Base-by-base conservation (phyloP, 768 basidiomycete genomes). In the Pleurotus cornucopiae region DNA sequence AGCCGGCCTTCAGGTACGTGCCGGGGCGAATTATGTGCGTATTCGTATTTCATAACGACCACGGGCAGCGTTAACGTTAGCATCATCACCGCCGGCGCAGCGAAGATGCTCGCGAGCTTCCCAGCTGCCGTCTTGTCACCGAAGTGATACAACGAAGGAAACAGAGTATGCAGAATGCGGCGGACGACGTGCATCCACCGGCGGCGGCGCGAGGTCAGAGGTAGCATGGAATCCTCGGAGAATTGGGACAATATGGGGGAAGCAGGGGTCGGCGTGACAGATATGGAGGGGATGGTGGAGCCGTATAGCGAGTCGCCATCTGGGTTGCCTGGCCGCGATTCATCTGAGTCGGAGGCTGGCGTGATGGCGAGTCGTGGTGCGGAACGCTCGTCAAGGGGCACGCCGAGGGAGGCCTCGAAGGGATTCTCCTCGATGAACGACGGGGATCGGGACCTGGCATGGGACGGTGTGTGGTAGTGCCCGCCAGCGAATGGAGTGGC, bases 21-120 rank as follows among this genome's bases (percentile, higher is more conserved):
- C 18, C 45, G 18, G 12, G 54, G 26, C 3, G 73, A 63, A 13
- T 62, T 57, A 14, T 63, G 64, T 23, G 62, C 46, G 18, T 62
- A 60, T 2, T 73, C 63, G 61, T 84, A 84, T 3, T 82, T 79
- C 7, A 77, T 84, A 25, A 90, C 81, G 14, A 95, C 92, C 11
- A 99, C 95, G 3, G 94, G 94, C 7, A 98, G 74, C 0, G 96
- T 98, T 16, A 98, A 60, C 0, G 95, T 98, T 48, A 99, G 73
- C 3, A 78, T 75, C 68, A 97, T 73, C 1, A 99, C 85, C 1
- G 94, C 92, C 1, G 96, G 96, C 0, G 88, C 84, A 2, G 94
- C 92, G 55, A 97, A 79, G 21, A 96, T 61, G 0, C 86, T 82
- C 0, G 89, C 88, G 26, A 91, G 72, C 70, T 84, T 84, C 0